Evolutionary conservation across 164 flowering plant genomes (phyloP), one percentile per base, ranked within the genome.

Genomic region (Magnolia sinica): DNA sequence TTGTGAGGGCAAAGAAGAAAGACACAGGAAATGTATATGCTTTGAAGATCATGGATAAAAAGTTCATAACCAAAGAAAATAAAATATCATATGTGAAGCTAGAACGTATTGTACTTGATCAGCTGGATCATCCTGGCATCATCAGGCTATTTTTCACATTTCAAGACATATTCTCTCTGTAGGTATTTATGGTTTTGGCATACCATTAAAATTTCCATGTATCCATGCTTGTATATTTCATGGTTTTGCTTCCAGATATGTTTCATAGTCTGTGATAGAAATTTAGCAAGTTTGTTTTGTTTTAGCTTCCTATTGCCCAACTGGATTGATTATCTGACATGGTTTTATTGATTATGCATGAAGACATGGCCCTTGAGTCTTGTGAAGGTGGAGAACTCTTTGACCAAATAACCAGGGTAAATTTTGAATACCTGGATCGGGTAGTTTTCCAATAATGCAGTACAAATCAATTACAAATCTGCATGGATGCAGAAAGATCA

Each of bases 311-410:
- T 50, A 2, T 7, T 71, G n/a, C 11, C 70, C 31, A 58, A 22
- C 19, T 70, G 72, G 61, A 37, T 55, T 68, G 37, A 45, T 82
- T 68, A 8, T 76, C 68, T 83, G 79, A 81, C 75, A 27, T 83
- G 37, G 52, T 79, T 52, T 24, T 69, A 75, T 83, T 71, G 71
- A 80, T 77, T 61, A 77, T 20, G 64, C 78, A 22, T 88, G 85
- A 74, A 94, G 99, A 96, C 80, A 96, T 96, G 99, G 99, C 99
- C 70, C 96, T 96, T 79, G 99, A 96, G 82, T 92, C 96, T 69
- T 96, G 99, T 84, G 99, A 96, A 84, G 99, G 99, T 51, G 99
- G 98, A 72, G 99, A 96, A 81, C 98, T 94, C 81, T 96, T 96
- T 83, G 99, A 94, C 82, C 99, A 96, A 79, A 93, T 96, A 84